These are phyloP conservation scores for Ophiostoma himal-ulmi DNA, from an alignment of 2,329 filamentous ascomycete species.

Conservation along the genomic window DNA sequence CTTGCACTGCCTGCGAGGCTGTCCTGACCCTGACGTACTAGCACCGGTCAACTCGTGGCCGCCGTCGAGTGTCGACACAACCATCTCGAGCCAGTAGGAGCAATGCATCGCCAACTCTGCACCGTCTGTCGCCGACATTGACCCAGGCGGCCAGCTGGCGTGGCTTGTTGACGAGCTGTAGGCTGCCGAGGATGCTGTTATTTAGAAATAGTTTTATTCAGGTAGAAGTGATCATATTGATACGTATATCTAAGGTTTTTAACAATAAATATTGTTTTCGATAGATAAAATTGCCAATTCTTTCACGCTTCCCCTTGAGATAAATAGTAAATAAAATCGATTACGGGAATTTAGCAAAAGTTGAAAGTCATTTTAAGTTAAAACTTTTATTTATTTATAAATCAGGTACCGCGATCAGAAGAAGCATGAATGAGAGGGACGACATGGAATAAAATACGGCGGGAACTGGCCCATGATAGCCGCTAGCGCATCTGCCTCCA, in stretches of 20 bases:
- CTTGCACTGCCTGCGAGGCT: conserved; percentile 7
- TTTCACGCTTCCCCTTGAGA: too few relatives aligned
- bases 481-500: background rate
- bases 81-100: conserved; percentile 6
- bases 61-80: background rate
- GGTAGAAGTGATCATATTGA: too few relatives aligned
- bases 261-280: too few relatives aligned
- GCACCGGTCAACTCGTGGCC: background rate
- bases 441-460: background rate
- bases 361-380: too few relatives aligned
- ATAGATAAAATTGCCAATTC: too few relatives aligned
- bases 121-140: background rate
- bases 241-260: too few relatives aligned
- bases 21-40: background rate
- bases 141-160: background rate
- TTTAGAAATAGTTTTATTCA: too few relatives aligned
- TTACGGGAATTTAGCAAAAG: too few relatives aligned
- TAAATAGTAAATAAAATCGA: too few relatives aligned
- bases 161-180: background rate
- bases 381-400: background rate
- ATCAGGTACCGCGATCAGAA: background rate
- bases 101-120: background rate
- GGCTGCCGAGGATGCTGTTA: background rate
- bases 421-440: background rate
- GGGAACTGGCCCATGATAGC: background rate